Evolutionary conservation across 1,139 yeast species (phyloP), one percentile per base, ranked within the genome.

Genomic region (Meyerozyma sp.): DNA sequence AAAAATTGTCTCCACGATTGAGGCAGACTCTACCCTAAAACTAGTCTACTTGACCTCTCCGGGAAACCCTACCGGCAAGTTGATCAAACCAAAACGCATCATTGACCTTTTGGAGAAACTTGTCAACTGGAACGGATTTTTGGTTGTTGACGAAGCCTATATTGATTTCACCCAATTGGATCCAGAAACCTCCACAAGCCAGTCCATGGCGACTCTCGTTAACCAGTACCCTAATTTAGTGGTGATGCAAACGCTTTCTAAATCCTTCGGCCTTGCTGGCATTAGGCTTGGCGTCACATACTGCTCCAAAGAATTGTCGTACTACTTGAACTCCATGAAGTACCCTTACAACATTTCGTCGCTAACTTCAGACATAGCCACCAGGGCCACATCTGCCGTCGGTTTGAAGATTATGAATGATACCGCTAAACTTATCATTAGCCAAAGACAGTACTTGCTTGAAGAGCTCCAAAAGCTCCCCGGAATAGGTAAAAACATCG

Each of bases 181-280:
- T 7, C 29, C 29, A 27, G 49, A 46, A 13, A 43, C 40, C 28
- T 44, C 41, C 11, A 45, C 47, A 32, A 58, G 63, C 32, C 75
- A 86, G 23, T 89, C 97, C 0, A 62, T 84, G 55, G 76, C 90
- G n/a, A 86, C 95, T 0, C 68, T 86, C 50, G 98, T 89, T 6
- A 88, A 82, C 60, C 76, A 82, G 55, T 82, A 83, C 62, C 91
- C 93, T 34, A 88, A 90, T 58, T 66, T 94, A 46, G 90, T 88
- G 29, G 96, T 89, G 8, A 69, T 91, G 63, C 98, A 93, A 65
- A 93, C 98, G 0, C 68, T 93, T 37, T 90, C 97, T 21, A 93
- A 93, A 60, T 84, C 98, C 0, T 94, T 93, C 67, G 98, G 98
- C 5, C 76, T 93, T 46, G 98, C 98, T 3, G 98, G 98, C 39